phyloP scores from a whole-genome alignment of 2,329 filamentous ascomycete genomes.

The Elsinoe batatas region DNA sequence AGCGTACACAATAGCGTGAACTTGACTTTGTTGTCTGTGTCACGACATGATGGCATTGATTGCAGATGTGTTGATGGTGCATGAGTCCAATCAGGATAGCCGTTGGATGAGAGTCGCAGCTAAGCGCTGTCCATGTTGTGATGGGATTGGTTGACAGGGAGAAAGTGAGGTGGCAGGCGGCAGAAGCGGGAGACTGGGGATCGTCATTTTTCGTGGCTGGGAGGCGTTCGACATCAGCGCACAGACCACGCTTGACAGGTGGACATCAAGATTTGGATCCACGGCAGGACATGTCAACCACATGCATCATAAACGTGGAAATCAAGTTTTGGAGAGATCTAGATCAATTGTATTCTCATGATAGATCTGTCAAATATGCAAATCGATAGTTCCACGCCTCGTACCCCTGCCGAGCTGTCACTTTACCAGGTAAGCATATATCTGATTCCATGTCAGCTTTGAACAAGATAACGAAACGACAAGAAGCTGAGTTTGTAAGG shows the following conservation, averaged over 20 bases:
- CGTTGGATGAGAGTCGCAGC: background rate
- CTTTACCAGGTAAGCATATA: background rate
- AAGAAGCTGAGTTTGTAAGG: background rate
- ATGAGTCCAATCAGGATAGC: slow-evolving; percentile 8
- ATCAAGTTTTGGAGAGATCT: slow-evolving; percentile 1
- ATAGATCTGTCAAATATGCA: too few species aligned
- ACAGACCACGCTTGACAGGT: background rate
- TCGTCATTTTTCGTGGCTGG: slow-evolving; percentile 11
- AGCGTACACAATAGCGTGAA: background rate
- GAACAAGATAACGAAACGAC: background rate
- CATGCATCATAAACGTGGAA: background rate
- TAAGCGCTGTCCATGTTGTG: background rate
- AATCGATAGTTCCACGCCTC: background rate
- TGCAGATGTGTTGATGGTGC: background rate
- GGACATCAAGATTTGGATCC: background rate
- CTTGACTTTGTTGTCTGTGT: slow-evolving; percentile 1
- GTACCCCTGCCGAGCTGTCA: background rate
- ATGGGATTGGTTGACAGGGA: slow-evolving; percentile 6
- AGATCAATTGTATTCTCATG: too few species aligned
- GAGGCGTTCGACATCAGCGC: background rate
- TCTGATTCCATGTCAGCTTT: background rate
- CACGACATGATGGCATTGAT: slow-evolving; percentile 9
- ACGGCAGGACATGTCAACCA: slow-evolving; percentile 4
- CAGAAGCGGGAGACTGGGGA: slow-evolving; percentile 9
- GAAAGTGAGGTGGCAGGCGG: slow-evolving; percentile 12